Evolutionary conservation across 805 yeast genomes (phyloP), one percentile per base, ranked within the genome.

Genomic region (Hanseniaspora mollemarum): DNA sequence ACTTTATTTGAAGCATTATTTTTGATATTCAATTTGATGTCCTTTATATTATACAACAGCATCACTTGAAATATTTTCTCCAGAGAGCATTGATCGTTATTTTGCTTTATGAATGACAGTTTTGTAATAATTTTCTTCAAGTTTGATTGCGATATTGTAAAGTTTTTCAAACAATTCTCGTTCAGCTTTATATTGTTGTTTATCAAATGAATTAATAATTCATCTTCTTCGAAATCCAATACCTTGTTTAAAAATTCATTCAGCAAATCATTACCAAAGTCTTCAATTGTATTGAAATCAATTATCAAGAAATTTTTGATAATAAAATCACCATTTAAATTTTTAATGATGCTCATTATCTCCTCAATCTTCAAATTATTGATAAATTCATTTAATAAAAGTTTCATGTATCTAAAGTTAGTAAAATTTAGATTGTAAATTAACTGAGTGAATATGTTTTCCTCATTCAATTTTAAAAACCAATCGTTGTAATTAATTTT

Each of bases 281-380:
- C 51, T n/a, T 48, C 51, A 25, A 48, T 48, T 18, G 41, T 48
- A 9, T 36, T 40, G 16, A 48, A 48, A 40, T 48, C 51, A 22
- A 40, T 48, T 2, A 40, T 28, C 35, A 48, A 38, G 26, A 48
- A 48, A 21, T 33, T 40, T 10, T 32, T 15, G 3, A 48, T 15
- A 15, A 48, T 38, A 42, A 40, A 48, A 26, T 48, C 51, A 10
- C 37, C 36, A 18, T 48, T 10, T 26, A 48, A 33, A 19, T 42
- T 32, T 19, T 25, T 10, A 9, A 48, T 32, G 19, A 48, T 39
- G 2, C 36, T 24, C 13, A 48, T 18, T 4, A 48, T 48, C 16
- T 48, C 51, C 10, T 40, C 38, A 4, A 48, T 40, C n/a, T 39
- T 40, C 22, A 48, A 33, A 39, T 48, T 48, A 15, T 48, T 48